These are phyloP conservation scores for Anthracocystis walkeri DNA, from an alignment of 1,284 basidiomycete species.

Conservation along the genomic window DNA sequence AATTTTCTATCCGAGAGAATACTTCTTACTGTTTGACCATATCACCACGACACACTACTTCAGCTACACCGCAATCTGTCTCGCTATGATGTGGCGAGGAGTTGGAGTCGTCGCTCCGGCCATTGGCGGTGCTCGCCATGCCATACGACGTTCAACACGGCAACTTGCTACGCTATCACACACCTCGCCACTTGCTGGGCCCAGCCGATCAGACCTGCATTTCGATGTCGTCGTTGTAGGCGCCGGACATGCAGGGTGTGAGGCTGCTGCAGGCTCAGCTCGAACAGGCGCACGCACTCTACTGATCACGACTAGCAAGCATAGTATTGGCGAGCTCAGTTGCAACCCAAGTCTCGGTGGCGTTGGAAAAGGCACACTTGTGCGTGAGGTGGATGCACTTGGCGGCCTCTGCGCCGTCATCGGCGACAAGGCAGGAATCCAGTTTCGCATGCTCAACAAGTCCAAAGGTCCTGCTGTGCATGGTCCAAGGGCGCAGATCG, in stretches of 20 bases:
- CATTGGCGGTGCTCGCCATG: background rate
- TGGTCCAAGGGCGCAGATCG: slow-evolving; percentile 90
- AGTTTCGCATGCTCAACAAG: slow-evolving; percentile 85
- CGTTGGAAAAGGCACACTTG: slow-evolving; percentile 88
- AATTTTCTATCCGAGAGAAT: background rate
- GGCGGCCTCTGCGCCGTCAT: slow-evolving; percentile 83
- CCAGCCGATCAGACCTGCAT: slow-evolving; percentile 28
- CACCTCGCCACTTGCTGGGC: slow-evolving; percentile 11
- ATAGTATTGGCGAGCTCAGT: slow-evolving; percentile 86
- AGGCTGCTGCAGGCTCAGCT: slow-evolving; percentile 86
- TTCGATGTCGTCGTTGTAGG: slow-evolving; percentile 83
- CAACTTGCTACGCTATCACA: slow-evolving; percentile 19
- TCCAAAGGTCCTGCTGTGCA: slow-evolving; percentile 87
- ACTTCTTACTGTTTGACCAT: slow-evolving; percentile 1
- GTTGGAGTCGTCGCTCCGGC: background rate
- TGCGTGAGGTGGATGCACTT: slow-evolving; percentile 87
- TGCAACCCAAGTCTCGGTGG: slow-evolving; percentile 79
- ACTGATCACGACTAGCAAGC: slow-evolving; percentile 81
- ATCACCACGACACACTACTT: background rate
- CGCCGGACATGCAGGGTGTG: slow-evolving; percentile 91
- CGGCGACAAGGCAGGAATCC: slow-evolving; percentile 85
- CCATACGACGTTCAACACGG: slow-evolving; percentile 1
- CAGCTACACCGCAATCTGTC: background rate
- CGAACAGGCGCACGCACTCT: slow-evolving; percentile 83
- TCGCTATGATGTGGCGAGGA: slow-evolving; percentile 4